These are phyloP conservation scores for Teunomyces lycoperdinae DNA, from an alignment of 805 yeast species.

Conservation along the genomic window DNA sequence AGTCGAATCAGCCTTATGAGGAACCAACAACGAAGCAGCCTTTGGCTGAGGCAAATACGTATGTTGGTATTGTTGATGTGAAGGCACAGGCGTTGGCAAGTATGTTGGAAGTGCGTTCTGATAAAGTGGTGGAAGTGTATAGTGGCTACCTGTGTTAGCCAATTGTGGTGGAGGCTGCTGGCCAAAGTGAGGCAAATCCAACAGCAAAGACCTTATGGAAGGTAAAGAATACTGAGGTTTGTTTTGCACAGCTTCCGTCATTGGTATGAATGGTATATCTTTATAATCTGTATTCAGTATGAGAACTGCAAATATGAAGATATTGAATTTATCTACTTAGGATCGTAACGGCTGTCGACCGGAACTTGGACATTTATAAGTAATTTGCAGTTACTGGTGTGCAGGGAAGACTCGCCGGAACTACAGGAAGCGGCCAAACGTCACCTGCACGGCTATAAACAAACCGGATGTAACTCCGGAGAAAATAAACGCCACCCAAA, in stretches of 20 bases:
- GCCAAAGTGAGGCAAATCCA: constrained; percentile 27
- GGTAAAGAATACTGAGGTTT: constrained; percentile 22
- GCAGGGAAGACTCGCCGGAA: constrained; percentile 1
- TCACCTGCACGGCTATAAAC: constrained; percentile 1
- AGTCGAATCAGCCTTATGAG: background rate
- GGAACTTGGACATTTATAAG: background rate
- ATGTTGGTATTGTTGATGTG: constrained; percentile 3
- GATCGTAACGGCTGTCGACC: background rate
- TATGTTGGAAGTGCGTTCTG: background rate
- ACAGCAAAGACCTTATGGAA: constrained; percentile 31
- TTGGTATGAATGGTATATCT: background rate
- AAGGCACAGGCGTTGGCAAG: constrained; percentile 1
- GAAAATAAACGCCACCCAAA: background rate
- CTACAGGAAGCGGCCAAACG: constrained; percentile 5
- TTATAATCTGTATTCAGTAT: background rate
- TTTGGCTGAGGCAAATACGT: constrained; percentile 3
- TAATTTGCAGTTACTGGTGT: background rate
- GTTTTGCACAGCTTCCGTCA: constrained; percentile 4
- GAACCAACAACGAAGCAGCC: background rate
- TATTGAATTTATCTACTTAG: background rate
- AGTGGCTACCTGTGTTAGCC: background rate
- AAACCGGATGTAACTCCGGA: constrained; percentile 1
- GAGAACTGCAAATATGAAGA: background rate
- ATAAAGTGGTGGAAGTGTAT: constrained; percentile 1
- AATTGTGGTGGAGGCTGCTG: background rate